A percentile compares a stretch with the other conserved stretches of the same genome.
Evolutionary conservation across 805 yeast species (phyloP).

Genomic region (Wickerhamiella nectarea): DNA sequence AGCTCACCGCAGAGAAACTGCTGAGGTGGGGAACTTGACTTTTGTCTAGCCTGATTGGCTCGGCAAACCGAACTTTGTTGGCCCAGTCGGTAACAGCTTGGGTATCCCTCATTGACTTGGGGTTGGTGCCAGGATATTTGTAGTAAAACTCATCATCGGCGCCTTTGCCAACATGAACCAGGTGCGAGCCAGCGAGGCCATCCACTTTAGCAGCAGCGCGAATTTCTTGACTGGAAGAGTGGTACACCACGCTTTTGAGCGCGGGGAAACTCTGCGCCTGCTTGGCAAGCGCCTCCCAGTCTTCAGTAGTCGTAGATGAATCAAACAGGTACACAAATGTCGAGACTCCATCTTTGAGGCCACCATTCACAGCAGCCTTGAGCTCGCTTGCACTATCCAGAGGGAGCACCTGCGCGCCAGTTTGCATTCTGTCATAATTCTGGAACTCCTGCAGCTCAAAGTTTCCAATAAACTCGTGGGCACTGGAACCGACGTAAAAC

Average conservation of each 20-base stretch:
- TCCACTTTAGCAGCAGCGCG: constrained; percentile 10
- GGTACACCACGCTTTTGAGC: constrained; percentile 15
- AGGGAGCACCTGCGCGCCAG: constrained; percentile 22
- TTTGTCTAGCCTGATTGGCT: not conserved
- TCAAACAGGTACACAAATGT: constrained; percentile 30
- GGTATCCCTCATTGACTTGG: constrained; percentile 15
- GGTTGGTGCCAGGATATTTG: constrained; percentile 14
- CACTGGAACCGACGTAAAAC: constrained; percentile 13
- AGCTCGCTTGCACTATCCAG: constrained; percentile 20
- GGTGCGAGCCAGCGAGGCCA: constrained; percentile 16
- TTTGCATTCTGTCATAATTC: constrained; percentile 22
- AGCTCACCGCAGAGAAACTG: constrained; percentile 1
- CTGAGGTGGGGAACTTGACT: constrained; percentile 1
- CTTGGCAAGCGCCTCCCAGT: constrained; percentile 27
- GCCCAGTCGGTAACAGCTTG: constrained; percentile 7
- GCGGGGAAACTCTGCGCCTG: constrained; percentile 19
- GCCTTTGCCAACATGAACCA: constrained; percentile 4
- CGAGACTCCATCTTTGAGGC: constrained; percentile 18
- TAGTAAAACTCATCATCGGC: constrained; percentile 1
- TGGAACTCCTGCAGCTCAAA: constrained; percentile 24
- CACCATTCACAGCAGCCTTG: constrained; percentile 17
- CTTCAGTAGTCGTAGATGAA: constrained; percentile 27
- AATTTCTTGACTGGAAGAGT: constrained; percentile 13
- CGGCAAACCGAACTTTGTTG: constrained; percentile 4
- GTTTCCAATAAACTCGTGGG: constrained; percentile 19